These are phyloP conservation scores for Diaporthe australafricana DNA, from an alignment of 2,329 filamentous ascomycete species.

Conservation along the genomic window DNA sequence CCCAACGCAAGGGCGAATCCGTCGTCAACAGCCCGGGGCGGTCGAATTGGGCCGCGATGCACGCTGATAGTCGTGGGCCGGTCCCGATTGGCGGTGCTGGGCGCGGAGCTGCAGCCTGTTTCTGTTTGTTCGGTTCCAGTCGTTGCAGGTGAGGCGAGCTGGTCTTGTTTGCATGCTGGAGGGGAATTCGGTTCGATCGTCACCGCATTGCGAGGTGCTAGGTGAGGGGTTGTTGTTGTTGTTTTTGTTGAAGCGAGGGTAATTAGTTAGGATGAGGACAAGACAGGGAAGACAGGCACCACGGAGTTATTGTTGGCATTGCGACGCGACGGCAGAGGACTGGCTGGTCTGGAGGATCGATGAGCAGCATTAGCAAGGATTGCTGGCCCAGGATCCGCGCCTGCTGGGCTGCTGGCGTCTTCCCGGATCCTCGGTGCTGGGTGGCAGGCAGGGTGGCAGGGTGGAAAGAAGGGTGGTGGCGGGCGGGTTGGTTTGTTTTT, in stretches of 20 bases:
- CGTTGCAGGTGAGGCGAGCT: slow-evolving; percentile 8
- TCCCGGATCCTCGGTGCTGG: slow-evolving; percentile 22
- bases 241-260: neutral
- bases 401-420: neutral
- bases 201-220: neutral
- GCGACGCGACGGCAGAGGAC: neutral
- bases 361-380: slow-evolving; percentile 1
- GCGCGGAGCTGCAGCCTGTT: slow-evolving; percentile 3
- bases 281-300: neutral
- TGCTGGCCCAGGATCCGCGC: slow-evolving; percentile 1
- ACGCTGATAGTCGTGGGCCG: neutral
- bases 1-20: neutral
- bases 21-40: neutral
- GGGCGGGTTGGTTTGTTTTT: neutral
- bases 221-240: neutral
- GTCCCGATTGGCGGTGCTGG: slow-evolving; percentile 11
- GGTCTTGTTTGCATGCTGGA: slow-evolving; percentile 16
- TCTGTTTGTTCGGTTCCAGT: neutral
- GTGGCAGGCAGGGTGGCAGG: neutral
- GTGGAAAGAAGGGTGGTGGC: neutral
- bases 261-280: neutral
- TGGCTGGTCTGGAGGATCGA: neutral
- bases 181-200: neutral
- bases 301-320: neutral
- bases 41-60: slow-evolving; percentile 15